phyloP scores from a whole-genome alignment of 805 yeast species.

The Teunomyces pallodes region DNA sequence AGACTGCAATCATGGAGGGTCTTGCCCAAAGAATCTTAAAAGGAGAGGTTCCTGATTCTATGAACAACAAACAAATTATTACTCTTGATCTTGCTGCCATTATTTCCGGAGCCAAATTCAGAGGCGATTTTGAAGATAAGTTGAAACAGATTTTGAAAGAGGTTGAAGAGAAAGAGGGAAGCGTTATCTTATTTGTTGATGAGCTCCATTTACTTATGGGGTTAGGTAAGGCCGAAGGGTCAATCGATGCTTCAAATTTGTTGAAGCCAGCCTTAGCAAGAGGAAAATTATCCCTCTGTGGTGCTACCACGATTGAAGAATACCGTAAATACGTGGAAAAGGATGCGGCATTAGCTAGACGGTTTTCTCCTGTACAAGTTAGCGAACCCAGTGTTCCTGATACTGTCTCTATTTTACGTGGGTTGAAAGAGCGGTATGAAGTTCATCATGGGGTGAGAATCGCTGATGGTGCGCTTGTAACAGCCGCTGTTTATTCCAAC shows the following conservation, averaged over 20 bases:
- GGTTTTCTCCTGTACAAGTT: conserved; percentile 85
- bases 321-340: conserved; percentile 90
- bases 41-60: conserved; percentile 92
- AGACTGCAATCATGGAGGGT: conserved; percentile 95
- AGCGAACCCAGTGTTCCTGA: conserved; percentile 90
- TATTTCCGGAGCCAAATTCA: conserved; percentile 90
- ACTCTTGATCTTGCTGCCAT: conserved; percentile 85
- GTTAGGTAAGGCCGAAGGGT: conserved; percentile 89
- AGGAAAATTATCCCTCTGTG: conserved; percentile 89
- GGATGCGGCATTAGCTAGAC: conserved; percentile 91
- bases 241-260: conserved; percentile 92
- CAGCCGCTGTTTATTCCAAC: conserved; percentile 87
- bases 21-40: conserved; percentile 88
- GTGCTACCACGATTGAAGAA: conserved; percentile 95
- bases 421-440: conserved; percentile 90
- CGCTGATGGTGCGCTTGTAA: conserved; percentile 86
- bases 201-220: conserved; percentile 89
- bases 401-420: conserved; percentile 87
- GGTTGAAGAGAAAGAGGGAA: conserved; percentile 74
- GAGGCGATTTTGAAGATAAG: conserved; percentile 96
- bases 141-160: conserved; percentile 78
- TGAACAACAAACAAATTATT: conserved; percentile 81
- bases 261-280: conserved; percentile 92
- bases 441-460: conserved; percentile 97
- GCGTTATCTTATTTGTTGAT: conserved; percentile 80